Conservation (phyloP, 176 grass and related monocot species). For the Stipa capillata region DNA sequence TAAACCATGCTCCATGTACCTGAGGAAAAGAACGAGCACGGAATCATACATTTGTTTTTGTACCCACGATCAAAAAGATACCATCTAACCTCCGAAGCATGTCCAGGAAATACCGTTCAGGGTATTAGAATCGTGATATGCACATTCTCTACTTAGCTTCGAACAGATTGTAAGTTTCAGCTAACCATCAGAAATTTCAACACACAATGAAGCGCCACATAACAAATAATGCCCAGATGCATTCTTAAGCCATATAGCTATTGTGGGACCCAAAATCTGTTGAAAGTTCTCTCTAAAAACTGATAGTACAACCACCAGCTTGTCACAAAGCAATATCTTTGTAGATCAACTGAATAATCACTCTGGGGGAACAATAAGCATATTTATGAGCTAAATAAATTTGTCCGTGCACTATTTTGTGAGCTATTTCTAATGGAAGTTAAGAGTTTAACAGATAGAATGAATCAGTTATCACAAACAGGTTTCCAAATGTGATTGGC, state of each 20-base stretch:
- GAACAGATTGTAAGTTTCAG: neutral
- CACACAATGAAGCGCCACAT: neutral
- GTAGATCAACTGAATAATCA: neutral
- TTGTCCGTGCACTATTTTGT: neutral
- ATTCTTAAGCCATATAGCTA: neutral
- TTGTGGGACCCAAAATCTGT: neutral
- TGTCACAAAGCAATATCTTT: neutral
- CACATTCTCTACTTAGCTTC: neutral
- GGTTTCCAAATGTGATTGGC: neutral
- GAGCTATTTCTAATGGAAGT: neutral
- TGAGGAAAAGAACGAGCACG: conserved; percentile 4
- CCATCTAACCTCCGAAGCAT: neutral
- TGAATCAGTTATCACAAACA: neutral
- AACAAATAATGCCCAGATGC: neutral
- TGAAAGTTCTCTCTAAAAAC: conserved; percentile 4
- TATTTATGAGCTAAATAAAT: neutral
- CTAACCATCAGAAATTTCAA: neutral
- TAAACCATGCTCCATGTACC: conserved; percentile 96
- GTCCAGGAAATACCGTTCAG: neutral
- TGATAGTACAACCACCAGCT: neutral
- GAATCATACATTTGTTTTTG: neutral
- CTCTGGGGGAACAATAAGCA: neutral
- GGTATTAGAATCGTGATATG: neutral
- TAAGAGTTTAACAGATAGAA: neutral
- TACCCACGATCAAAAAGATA: neutral